phyloP scores from a whole-genome alignment of 1,284 basidiomycete genomes.

The Ceratobasidium papillatum region DNA sequence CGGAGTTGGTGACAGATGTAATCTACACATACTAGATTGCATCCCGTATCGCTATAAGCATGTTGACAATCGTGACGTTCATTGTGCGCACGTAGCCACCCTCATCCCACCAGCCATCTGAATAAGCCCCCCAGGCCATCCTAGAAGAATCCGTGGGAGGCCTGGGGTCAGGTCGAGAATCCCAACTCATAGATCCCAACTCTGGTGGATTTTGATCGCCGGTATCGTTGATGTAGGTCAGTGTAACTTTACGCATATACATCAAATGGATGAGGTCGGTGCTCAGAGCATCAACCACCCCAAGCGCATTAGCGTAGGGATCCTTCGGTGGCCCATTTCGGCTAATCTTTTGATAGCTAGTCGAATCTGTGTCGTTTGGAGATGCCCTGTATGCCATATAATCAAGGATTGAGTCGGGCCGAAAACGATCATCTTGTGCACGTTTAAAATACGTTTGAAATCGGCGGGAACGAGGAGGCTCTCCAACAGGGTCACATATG shows the following conservation, averaged over 20 bases:
- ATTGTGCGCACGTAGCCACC: neutral
- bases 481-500: neutral
- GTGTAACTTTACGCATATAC: neutral
- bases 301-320: neutral
- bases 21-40: constrained; percentile 15
- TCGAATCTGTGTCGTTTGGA: neutral
- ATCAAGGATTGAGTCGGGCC: constrained; percentile 6
- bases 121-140: too few relatives aligned
- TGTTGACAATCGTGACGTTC: neutral
- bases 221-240: neutral
- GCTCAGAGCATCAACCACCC: neutral
- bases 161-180: neutral
- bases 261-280: neutral
- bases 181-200: neutral
- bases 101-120: too few relatives aligned
- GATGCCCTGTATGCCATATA: neutral
- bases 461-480: neutral
- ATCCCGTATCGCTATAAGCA: constrained; percentile 1
- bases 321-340: constrained; percentile 2
- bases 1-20: too few relatives aligned
- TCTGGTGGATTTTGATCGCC: neutral
- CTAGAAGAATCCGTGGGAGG: neutral
- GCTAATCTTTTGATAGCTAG: neutral
- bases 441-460: neutral
- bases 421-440: neutral